These are phyloP conservation scores for Xylariaceae sp. DNA, from an alignment of 2,329 filamentous ascomycete genomes.

Conservation along the genomic window DNA sequence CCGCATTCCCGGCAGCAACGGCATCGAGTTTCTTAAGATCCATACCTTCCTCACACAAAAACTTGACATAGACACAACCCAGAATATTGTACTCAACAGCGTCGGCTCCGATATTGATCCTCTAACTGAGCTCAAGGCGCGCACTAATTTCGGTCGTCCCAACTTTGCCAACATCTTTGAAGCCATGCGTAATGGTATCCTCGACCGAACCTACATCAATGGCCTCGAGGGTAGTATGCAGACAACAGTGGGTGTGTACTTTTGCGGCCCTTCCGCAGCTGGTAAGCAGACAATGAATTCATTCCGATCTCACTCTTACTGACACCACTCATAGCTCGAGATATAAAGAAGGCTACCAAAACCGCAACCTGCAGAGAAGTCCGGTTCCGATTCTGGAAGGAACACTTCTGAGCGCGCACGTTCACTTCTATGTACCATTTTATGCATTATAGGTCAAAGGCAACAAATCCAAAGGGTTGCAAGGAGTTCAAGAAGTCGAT, in stretches of 20 bases:
- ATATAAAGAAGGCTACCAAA: slow-evolving; percentile 84
- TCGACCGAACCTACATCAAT: slow-evolving; percentile 83
- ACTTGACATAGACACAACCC: slow-evolving; percentile 87
- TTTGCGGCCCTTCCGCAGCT: slow-evolving; percentile 84
- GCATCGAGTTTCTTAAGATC: slow-evolving; percentile 90
- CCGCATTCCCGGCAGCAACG: slow-evolving; percentile 69
- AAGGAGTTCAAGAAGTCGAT: not conserved
- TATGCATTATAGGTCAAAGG: slow-evolving; percentile 19
- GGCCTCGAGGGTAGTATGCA: slow-evolving; percentile 78
- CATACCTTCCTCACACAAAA: slow-evolving; percentile 97
- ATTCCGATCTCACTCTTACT: slow-evolving; percentile 34
- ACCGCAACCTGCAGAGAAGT: slow-evolving; percentile 77
- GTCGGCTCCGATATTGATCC: slow-evolving; percentile 89
- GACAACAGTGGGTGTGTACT: slow-evolving; percentile 95
- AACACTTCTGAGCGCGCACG: slow-evolving; percentile 70
- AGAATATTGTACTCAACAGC: slow-evolving; percentile 96
- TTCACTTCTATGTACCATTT: slow-evolving; percentile 29
- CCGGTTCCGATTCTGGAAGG: slow-evolving; percentile 98
- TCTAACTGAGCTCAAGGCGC: slow-evolving; percentile 84
- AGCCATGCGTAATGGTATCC: slow-evolving; percentile 86
- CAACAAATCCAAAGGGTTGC: not conserved
- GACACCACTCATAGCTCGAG: slow-evolving; percentile 68
- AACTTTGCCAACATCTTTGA: slow-evolving; percentile 83
- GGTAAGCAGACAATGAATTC: slow-evolving; percentile 49
- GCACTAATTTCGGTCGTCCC: slow-evolving; percentile 94